Evolutionary conservation across 2,329 filamentous ascomycete genomes (phyloP).

Genomic region (Sporothrix euskadiensis): DNA sequence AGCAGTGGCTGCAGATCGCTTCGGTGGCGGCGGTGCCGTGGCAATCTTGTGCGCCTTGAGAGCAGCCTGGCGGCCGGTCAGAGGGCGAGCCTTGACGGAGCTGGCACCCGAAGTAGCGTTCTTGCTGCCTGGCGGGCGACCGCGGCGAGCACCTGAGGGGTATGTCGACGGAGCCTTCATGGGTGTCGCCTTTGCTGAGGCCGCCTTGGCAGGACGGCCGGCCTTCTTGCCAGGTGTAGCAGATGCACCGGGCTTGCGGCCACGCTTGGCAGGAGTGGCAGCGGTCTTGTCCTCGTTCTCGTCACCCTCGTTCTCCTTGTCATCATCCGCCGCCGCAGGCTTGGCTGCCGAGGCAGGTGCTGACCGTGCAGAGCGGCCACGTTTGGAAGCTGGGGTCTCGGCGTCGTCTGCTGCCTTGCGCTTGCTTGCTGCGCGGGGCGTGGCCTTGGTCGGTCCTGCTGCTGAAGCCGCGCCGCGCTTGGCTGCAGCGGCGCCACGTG

Average conservation of each 20-base stretch:
- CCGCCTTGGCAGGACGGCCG: neutral
- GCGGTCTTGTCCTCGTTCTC: neutral
- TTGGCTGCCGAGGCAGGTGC: constrained; percentile 9
- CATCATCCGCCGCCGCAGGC: neutral
- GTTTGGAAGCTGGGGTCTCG: constrained; percentile 25
- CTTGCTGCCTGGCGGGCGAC: constrained; percentile 26
- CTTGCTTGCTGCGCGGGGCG: constrained; percentile 30
- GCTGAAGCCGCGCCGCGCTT: neutral
- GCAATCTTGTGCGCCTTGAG: constrained; percentile 24
- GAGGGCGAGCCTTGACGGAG: constrained; percentile 2
- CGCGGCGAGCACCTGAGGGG: constrained; percentile 20
- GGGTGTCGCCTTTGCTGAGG: neutral
- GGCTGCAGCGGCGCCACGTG: constrained; percentile 9
- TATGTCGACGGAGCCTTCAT: constrained; percentile 2
- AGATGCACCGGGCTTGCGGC: constrained; percentile 4
- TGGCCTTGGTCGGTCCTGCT: neutral
- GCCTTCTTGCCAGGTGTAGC: constrained; percentile 13
- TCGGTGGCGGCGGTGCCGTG: constrained; percentile 18
- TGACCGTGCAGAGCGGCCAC: constrained; percentile 28
- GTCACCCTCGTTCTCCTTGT: neutral
- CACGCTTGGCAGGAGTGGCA: constrained; percentile 8
- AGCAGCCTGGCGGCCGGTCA: constrained; percentile 27
- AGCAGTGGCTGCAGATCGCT: neutral
- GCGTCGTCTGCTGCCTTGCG: constrained; percentile 35
- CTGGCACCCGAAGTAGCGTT: neutral